A percentile compares a stretch with the other conserved stretches of the same genome.
phyloP scores from a whole-genome alignment of 164 flowering plant species.

The Stephania cephalantha region DNA sequence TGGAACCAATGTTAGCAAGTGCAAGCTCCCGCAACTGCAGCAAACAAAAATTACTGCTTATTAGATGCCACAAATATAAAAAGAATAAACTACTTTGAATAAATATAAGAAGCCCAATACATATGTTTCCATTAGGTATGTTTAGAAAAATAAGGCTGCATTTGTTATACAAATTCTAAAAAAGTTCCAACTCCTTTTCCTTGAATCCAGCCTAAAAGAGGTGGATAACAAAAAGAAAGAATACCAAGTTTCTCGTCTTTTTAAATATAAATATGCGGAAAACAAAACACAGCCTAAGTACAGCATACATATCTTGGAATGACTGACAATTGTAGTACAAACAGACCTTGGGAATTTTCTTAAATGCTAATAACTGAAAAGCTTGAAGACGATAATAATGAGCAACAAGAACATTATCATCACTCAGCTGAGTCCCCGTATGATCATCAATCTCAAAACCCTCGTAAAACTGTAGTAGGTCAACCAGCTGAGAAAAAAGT shows the following conservation, averaged over 20 bases:
- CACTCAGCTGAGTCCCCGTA: conserved; percentile 72
- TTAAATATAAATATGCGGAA: too few species aligned
- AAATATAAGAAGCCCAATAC: background rate
- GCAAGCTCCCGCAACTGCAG: conserved; percentile 79
- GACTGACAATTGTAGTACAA: background rate
- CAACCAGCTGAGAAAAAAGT: conserved; percentile 89
- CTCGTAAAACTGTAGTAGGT: conserved; percentile 91
- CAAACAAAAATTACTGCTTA: background rate
- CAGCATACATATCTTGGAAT: background rate
- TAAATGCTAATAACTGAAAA: conserved; percentile 84
- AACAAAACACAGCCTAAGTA: background rate
- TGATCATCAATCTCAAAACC: conserved; percentile 93
- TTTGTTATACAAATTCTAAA: too few species aligned
- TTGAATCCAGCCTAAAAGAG: too few species aligned
- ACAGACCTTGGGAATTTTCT: conserved; percentile 86
- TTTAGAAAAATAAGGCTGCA: background rate
- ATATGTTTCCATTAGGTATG: background rate
- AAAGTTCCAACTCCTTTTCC: too few species aligned
- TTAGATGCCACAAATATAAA: background rate
- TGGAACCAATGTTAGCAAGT: conserved; percentile 77
- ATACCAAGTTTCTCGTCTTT: too few species aligned
- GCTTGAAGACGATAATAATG: conserved; percentile 84
- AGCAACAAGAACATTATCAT: conserved; percentile 81
- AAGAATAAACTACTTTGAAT: background rate
- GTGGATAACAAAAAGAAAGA: too few species aligned